phyloP scores from a whole-genome alignment of 805 yeast species.

The Zygoascus tannicola region DNA sequence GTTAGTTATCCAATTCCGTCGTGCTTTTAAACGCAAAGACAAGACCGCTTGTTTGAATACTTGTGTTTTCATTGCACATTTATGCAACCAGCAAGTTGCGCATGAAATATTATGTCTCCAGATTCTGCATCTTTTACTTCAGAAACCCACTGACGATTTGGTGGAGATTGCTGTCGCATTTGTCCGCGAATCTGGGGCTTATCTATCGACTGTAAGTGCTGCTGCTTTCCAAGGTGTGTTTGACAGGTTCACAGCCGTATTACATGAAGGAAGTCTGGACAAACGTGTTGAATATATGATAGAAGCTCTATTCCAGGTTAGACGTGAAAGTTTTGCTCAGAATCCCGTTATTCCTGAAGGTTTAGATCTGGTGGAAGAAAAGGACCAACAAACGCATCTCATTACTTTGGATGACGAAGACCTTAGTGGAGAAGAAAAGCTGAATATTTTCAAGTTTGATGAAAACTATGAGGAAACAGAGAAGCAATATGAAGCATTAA shows the following conservation, averaged over 20 bases:
- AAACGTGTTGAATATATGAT: constrained; percentile 38
- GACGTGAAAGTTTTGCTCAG: constrained; percentile 37
- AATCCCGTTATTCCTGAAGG: constrained; percentile 35
- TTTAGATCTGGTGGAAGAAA: constrained; percentile 54
- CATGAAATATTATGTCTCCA: constrained; percentile 48
- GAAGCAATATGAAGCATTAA: constrained; percentile 35
- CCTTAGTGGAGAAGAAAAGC: constrained; percentile 36
- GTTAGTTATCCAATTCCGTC: constrained; percentile 49
- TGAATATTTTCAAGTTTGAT: constrained; percentile 47
- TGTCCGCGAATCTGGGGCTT: constrained; percentile 44
- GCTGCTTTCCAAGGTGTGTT: constrained; percentile 42
- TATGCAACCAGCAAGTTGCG: constrained; percentile 54
- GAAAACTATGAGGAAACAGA: constrained; percentile 43
- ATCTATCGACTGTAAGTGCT: constrained; percentile 35
- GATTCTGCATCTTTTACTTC: constrained; percentile 39
- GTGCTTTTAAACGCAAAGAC: constrained; percentile 41
- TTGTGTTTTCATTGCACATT: constrained; percentile 46
- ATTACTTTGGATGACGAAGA: constrained; percentile 43
- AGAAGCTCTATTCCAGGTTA: constrained; percentile 42
- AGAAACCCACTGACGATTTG: constrained; percentile 44
- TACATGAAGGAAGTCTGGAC: constrained; percentile 45
- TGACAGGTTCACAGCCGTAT: constrained; percentile 50
- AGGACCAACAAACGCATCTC: constrained; percentile 49
- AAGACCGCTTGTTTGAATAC: constrained; percentile 36
- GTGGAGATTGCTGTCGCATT: constrained; percentile 46